Evolutionary conservation across 75 land plant genomes (phyloP).

Genomic region (Gnetum montanum): DNA sequence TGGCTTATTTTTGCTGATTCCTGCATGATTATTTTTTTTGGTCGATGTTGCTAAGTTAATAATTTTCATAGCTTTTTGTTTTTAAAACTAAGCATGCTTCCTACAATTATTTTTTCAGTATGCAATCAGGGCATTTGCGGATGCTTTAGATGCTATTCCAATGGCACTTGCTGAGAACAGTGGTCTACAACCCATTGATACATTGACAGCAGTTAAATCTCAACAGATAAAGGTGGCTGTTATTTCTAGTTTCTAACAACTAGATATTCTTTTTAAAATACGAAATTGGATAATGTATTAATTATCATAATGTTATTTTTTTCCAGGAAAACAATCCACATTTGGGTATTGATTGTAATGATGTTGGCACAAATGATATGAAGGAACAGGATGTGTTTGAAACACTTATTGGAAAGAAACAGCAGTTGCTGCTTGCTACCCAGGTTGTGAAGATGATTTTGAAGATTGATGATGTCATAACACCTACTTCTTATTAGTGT

Average conservation of each 20-base stretch:
- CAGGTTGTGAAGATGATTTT: constrained; percentile 99
- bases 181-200: constrained; percentile 93
- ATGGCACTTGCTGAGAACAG: constrained; percentile 98
- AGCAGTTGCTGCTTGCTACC: constrained; percentile 85
- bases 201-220: constrained; percentile 82
- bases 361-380: constrained; percentile 93
- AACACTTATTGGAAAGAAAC: constrained; percentile 94
- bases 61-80: no score
- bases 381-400: constrained; percentile 92
- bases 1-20: no score
- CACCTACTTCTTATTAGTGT: constrained; percentile 50
- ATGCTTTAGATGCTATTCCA: constrained; percentile 89
- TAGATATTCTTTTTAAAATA: background rate
- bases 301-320: background rate
- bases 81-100: background rate
- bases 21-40: no score
- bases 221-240: constrained; percentile 78
- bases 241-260: background rate
- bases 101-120: constrained; percentile 43
- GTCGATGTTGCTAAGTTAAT: no score
- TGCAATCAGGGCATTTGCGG: constrained; percentile 94
- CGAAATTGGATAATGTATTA: background rate
- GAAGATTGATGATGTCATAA: constrained; percentile 95
- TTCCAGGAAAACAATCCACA: constrained; percentile 80
- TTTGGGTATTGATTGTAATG: constrained; percentile 95